These are phyloP conservation scores for Myriosclerotinia scirpicola DNA, from an alignment of 2,329 filamentous ascomycete species.

Conservation along the genomic window DNA sequence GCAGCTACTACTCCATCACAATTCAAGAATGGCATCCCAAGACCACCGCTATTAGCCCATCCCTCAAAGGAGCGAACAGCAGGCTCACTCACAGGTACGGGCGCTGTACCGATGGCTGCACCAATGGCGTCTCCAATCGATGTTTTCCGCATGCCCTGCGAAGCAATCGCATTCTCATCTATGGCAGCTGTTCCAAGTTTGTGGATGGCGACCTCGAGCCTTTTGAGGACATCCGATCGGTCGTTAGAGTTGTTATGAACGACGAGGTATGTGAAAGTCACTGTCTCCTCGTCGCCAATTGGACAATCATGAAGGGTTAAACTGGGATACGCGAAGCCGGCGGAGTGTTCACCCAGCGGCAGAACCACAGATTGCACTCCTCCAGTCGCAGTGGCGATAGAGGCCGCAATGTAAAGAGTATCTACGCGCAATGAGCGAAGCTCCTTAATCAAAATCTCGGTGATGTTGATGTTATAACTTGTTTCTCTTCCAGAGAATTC, in stretches of 20 bases:
- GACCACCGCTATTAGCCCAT: conserved; percentile 10
- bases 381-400: neutral
- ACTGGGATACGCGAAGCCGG: conserved; percentile 9
- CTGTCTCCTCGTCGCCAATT: conserved; percentile 10
- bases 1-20: conserved; percentile 14
- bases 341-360: neutral
- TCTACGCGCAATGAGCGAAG: conserved; percentile 6
- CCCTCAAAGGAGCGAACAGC: conserved; percentile 9
- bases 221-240: conserved; percentile 9
- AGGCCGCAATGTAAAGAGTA: conserved; percentile 14
- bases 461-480: conserved; percentile 7
- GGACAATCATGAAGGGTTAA: conserved; percentile 3
- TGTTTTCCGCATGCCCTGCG: neutral
- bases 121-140: conserved; percentile 12
- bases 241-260: conserved; percentile 10
- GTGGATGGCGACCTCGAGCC: conserved; percentile 5
- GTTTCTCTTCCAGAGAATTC: conserved; percentile 7
- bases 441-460: conserved; percentile 2
- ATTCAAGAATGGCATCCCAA: conserved; percentile 16
- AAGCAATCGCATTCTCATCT: neutral
- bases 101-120: neutral
- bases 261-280: conserved; percentile 9
- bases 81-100: neutral
- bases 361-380: neutral
- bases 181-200: conserved; percentile 1